These are phyloP conservation scores for Podospora pseudocomata DNA, from an alignment of 495 filamentous ascomycete species.

Conservation along the genomic window DNA sequence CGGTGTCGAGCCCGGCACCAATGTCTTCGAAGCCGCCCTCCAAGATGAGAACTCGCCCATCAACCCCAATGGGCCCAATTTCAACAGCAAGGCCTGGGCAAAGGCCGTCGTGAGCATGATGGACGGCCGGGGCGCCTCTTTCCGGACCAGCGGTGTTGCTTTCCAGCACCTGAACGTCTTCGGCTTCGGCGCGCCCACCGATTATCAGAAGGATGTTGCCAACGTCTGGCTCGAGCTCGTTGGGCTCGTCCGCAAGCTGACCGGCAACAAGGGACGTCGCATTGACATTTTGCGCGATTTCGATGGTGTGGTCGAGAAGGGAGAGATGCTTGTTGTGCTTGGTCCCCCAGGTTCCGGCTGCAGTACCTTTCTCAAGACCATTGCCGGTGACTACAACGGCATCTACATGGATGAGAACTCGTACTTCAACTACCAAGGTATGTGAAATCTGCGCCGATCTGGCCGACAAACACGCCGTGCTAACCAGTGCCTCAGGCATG, in stretches of 20 bases:
- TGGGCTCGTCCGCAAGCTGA: slow-evolving; percentile 42
- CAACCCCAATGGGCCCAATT: slow-evolving; percentile 52
- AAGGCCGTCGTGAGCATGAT: slow-evolving; percentile 51
- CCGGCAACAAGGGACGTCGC: slow-evolving; percentile 55
- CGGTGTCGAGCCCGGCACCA: slow-evolving; percentile 23
- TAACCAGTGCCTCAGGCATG: slow-evolving; percentile 38
- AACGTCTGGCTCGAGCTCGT: slow-evolving; percentile 59
- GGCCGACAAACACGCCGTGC: slow-evolving; percentile 16
- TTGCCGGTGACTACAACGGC: slow-evolving; percentile 72
- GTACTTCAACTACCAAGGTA: slow-evolving; percentile 73
- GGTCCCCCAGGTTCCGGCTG: slow-evolving; percentile 77
- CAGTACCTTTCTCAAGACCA: slow-evolving; percentile 74
- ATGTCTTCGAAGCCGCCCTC: slow-evolving; percentile 35
- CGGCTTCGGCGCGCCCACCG: slow-evolving; percentile 70
- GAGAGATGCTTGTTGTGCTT: slow-evolving; percentile 78
- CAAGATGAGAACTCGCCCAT: slow-evolving; percentile 41
- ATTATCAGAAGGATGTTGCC: slow-evolving; percentile 73
- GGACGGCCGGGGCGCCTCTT: slow-evolving; percentile 39
- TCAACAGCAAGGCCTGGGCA: slow-evolving; percentile 52
- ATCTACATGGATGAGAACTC: slow-evolving; percentile 61
- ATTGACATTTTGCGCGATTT: slow-evolving; percentile 78
- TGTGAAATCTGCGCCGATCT: slow-evolving; percentile 15
- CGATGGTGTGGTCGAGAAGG: slow-evolving; percentile 68
- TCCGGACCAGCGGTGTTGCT: slow-evolving; percentile 50
- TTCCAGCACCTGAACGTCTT: slow-evolving; percentile 68